phyloP scores from a whole-genome alignment of 495 filamentous ascomycete species.

The Penicillium egyptiacum region DNA sequence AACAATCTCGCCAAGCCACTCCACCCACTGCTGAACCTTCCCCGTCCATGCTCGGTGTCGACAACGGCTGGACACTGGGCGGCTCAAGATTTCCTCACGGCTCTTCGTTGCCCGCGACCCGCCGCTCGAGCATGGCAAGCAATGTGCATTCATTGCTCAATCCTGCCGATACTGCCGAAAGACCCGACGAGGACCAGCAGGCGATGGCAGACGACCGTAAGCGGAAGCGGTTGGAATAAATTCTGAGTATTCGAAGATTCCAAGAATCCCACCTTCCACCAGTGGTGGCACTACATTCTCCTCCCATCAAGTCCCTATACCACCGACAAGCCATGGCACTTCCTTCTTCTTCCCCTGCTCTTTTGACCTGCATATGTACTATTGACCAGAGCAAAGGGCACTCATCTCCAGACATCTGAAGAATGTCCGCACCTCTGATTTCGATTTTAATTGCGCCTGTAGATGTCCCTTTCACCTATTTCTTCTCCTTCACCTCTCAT shows the following conservation, averaged over 20 bases:
- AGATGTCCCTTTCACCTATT: conserved; percentile 17
- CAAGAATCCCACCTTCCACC: conserved; percentile 18
- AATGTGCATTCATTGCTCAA: conserved; percentile 81
- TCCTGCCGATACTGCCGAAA: conserved; percentile 73
- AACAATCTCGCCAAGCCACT: conserved; percentile 68
- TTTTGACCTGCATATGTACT: conserved; percentile 12
- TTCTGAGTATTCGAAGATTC: not conserved
- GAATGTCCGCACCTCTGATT: conserved; percentile 1
- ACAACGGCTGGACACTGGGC: conserved; percentile 60
- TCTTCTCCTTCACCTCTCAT: conserved; percentile 7
- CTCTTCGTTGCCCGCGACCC: conserved; percentile 60
- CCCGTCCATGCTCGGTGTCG: conserved; percentile 46
- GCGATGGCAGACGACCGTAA: conserved; percentile 66
- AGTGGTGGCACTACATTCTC: not conserved
- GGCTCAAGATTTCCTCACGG: conserved; percentile 45
- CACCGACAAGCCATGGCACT: not conserved
- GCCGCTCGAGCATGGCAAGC: conserved; percentile 71
- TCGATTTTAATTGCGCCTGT: conserved; percentile 17
- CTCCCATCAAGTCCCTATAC: not conserved
- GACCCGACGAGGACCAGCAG: conserved; percentile 69
- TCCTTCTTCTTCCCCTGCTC: not conserved
- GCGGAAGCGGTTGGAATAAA: conserved; percentile 69
- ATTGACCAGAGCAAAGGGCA: not conserved
- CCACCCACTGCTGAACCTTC: conserved; percentile 60
- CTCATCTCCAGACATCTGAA: conserved; percentile 7